phyloP scores from a whole-genome alignment of 2,329 filamentous ascomycete genomes.

The Akanthomyces lecanii region DNA sequence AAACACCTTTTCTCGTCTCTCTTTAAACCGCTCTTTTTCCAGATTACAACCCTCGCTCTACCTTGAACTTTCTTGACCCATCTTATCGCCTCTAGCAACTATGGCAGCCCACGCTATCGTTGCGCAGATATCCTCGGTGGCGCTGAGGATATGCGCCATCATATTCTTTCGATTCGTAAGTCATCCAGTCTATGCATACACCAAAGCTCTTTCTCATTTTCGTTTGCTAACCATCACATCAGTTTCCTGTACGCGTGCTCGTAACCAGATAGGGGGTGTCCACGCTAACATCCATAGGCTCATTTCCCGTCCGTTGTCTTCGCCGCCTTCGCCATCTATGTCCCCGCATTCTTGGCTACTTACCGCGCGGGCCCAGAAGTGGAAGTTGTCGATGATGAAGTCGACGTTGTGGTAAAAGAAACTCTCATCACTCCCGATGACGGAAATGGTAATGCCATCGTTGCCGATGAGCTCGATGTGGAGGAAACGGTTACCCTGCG shows the following conservation, averaged over 20 bases:
- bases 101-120: conserved; percentile 31
- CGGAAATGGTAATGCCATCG: conserved; percentile 32
- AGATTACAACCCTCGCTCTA: not conserved
- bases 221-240: conserved; percentile 17
- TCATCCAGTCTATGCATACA: not conserved
- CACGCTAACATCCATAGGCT: conserved; percentile 27
- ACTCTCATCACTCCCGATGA: conserved; percentile 30
- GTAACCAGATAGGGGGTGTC: not conserved
- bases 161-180: conserved; percentile 36
- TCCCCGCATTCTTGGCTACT: conserved; percentile 58
- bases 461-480: conserved; percentile 53
- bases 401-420: conserved; percentile 53
- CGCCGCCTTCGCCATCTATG: conserved; percentile 61
- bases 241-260: conserved; percentile 35
- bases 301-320: conserved; percentile 51
- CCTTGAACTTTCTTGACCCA: not conserved
- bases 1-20: not conserved
- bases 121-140: conserved; percentile 34
- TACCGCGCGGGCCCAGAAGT: conserved; percentile 54
- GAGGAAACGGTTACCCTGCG: conserved; percentile 59
- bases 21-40: not conserved
- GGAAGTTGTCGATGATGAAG: conserved; percentile 56
- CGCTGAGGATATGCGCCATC: conserved; percentile 34
- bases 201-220: not conserved
- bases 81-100: conserved; percentile 6